Percentiles rank a stretch among this genome's conserved stretches.
Evolutionary conservation across 73 alveolate genomes (phyloP).

Genomic region (Tetrahymena borealis): DNA sequence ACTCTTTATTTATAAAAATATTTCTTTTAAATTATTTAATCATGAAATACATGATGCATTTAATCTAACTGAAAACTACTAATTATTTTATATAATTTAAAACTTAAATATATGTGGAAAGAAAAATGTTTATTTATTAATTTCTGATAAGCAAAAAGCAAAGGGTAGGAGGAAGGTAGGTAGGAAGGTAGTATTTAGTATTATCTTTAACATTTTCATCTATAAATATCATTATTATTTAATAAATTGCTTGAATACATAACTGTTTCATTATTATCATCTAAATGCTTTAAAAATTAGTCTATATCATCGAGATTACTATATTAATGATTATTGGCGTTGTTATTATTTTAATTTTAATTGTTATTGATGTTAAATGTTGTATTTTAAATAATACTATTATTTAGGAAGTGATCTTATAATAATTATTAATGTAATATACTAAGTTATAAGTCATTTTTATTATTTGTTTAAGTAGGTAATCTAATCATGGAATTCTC

Average conservation of each 20-base stretch:
- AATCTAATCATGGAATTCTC: not conserved
- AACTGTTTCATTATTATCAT: not conserved
- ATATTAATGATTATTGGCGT: not conserved
- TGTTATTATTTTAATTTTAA: not conserved
- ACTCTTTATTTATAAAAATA: too few species aligned
- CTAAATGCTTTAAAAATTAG: not conserved
- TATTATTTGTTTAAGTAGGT: not conserved
- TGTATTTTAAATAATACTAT: not conserved
- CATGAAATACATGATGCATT: too few species aligned
- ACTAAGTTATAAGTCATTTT: not conserved
- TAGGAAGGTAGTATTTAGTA: too few species aligned
- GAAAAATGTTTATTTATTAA: too few species aligned
- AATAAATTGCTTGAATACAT: not conserved
- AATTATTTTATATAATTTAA: too few species aligned
- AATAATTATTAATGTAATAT: not conserved
- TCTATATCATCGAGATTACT: not conserved
- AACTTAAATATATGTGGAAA: too few species aligned
- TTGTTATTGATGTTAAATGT: not conserved
- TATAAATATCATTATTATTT: not conserved
- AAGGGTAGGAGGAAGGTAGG: too few species aligned
- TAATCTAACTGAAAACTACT: too few species aligned
- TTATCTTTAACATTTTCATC: too few species aligned
- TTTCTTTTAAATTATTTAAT: too few species aligned
- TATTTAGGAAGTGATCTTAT: not conserved
- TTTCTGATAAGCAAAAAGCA: too few species aligned